Percentiles rank a stretch among this genome's conserved stretches.
Evolutionary conservation across 2,329 filamentous ascomycete genomes (phyloP).

Genomic region (Pseudogymnoascus sp.): DNA sequence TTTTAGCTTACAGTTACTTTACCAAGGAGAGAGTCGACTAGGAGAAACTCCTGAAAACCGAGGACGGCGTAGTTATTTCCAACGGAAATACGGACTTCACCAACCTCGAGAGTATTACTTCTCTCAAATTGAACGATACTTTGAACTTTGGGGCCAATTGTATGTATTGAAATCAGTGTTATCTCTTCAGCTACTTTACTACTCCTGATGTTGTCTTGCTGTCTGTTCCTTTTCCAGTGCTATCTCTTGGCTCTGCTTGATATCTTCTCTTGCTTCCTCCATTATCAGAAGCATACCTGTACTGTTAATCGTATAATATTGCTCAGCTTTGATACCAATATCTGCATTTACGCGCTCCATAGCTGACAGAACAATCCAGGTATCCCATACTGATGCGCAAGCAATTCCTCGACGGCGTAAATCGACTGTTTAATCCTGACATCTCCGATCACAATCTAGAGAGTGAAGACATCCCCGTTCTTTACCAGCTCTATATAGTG

Average conservation of each 20-base stretch:
- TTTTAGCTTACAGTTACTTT: background rate
- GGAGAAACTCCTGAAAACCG: background rate
- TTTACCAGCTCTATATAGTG: background rate
- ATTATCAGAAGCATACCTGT: background rate
- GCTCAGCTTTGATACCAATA: background rate
- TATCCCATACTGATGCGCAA: background rate
- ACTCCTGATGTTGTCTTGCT: background rate
- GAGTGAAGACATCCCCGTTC: background rate
- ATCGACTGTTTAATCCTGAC: background rate
- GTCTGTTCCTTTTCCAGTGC: background rate
- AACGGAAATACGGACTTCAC: background rate
- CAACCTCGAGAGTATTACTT: background rate
- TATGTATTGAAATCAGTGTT: background rate
- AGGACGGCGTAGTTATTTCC: background rate
- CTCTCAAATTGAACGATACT: background rate
- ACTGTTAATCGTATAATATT: background rate
- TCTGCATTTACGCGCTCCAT: background rate
- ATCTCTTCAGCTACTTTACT: background rate
- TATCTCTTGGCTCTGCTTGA: background rate
- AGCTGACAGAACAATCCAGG: background rate
- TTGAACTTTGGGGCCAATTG: background rate
- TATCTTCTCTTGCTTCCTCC: background rate
- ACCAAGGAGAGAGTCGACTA: background rate
- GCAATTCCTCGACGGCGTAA: background rate
- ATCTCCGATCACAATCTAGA: background rate